Evolutionary conservation across 148 eudicot genomes (phyloP).

Genomic region (Vaccinium darrowii): DNA sequence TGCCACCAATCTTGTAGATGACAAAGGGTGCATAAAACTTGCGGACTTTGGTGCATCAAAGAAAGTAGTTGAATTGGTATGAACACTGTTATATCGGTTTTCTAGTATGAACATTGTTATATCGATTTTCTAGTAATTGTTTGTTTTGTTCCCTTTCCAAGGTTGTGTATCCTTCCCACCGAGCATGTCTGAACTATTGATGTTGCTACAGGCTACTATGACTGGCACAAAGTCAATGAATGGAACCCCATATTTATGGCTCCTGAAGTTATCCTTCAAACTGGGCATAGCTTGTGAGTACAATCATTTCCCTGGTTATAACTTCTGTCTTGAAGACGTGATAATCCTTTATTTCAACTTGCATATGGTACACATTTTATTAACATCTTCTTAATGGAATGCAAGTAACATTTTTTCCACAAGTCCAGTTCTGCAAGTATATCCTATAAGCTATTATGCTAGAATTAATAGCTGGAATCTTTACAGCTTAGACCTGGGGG

Average conservation of each 20-base stretch:
- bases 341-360: background rate
- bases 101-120: no score
- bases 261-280: slow-evolving; percentile 97
- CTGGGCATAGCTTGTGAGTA: slow-evolving; percentile 92
- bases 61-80: slow-evolving; percentile 96
- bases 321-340: background rate
- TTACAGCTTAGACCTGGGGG: background rate
- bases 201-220: slow-evolving; percentile 68
- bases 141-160: slow-evolving; percentile 7
- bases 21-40: slow-evolving; percentile 93
- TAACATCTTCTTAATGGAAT: background rate
- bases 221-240: slow-evolving; percentile 99
- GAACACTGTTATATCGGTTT: background rate
- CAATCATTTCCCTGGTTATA: slow-evolving; percentile 4
- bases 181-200: background rate
- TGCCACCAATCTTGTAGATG: slow-evolving; percentile 95
- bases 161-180: background rate
- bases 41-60: slow-evolving; percentile 99
- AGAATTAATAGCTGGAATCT: background rate
- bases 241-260: slow-evolving; percentile 99
- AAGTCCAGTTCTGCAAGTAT: background rate
- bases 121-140: background rate
- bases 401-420: background rate
- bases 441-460: background rate
- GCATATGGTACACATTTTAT: background rate